Evolutionary conservation across 208 protist species (phyloP), one percentile per base, ranked within the genome.

Genomic region (Trypanosoma brucei): DNA sequence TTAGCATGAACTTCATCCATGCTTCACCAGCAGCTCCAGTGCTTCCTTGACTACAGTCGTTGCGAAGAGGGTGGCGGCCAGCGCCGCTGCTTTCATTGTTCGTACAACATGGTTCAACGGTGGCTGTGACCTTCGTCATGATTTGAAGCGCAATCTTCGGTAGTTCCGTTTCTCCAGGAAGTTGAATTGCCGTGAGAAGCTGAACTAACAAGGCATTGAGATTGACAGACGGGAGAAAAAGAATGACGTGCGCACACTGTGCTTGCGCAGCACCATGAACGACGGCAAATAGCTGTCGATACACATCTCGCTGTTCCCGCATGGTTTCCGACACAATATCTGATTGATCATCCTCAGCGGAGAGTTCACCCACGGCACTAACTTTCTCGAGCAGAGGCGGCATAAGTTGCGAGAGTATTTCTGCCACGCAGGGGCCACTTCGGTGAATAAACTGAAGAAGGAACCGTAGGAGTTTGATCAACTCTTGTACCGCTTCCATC

Each of bases 361-460:
- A 46, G 49, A 88, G 52, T 34, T 70, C 70, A 2, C 82, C 85
- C 7, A 84, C 67, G 3, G 68, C 51, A 8, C 62, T 63, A 8
- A 79, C 62, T 8, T 82, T 84, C 36, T 67, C 38, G 70, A 82
- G 79, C 39, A 88, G 46, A 49, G 63, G 59, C 31, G 86, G 74
- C 3, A 81, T 76, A 4, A 83, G 51, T 13, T 64, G 49, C 0
- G 72, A 52, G 3, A 92, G 70, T 3, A 68, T 67, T 5, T 48
- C 38, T 3, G 73, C 63, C 2, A 75, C 69, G 14, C 69, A 60
- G 13, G 14, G 31, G 3, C 81, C 81, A 14, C 73, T 75, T 31
- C 82, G 82, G 72, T 84, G 78, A 11, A 80, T 76, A 70, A 83
- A 75, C 44, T 89, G 83, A 44, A 75, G 75, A 63, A 88, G 70